phyloP scores from a whole-genome alignment of 495 filamentous ascomycete species.

The Annulohypoxylon maeteangense region DNA sequence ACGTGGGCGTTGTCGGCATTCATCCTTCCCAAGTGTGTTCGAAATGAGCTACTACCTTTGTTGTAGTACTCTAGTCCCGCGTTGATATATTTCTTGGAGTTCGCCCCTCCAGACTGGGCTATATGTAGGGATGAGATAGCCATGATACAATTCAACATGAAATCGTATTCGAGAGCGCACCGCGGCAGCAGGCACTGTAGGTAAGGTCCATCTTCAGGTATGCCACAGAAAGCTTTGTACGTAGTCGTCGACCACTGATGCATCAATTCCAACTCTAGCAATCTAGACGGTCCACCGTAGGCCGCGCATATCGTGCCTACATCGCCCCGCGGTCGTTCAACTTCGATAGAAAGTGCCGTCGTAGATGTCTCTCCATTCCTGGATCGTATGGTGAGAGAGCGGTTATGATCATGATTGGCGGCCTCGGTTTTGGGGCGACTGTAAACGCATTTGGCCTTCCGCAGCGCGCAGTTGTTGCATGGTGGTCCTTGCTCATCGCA shows the following conservation, averaged over 20 bases:
- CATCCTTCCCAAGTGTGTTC: conserved; percentile 42
- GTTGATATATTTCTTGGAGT: conserved; percentile 42
- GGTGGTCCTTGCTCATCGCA: conserved; percentile 52
- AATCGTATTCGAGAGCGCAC: conserved; percentile 42
- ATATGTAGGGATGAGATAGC: conserved; percentile 48
- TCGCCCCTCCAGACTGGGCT: conserved; percentile 25
- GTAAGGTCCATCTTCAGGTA: conserved; percentile 45
- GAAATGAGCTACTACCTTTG: conserved; percentile 47
- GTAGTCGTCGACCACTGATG: conserved; percentile 50
- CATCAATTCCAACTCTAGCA: conserved; percentile 53
- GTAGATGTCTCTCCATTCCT: neutral
- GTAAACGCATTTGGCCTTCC: conserved; percentile 47
- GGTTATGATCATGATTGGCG: neutral
- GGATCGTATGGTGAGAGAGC: conserved; percentile 18
- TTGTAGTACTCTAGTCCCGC: conserved; percentile 50
- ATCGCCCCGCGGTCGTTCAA: conserved; percentile 33
- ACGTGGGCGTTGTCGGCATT: conserved; percentile 41
- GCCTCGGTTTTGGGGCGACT: conserved; percentile 29
- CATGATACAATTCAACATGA: conserved; percentile 50
- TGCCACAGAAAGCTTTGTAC: conserved; percentile 47
- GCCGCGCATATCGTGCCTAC: conserved; percentile 34
- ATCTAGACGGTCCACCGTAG: conserved; percentile 35
- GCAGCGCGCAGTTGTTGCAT: conserved; percentile 50
- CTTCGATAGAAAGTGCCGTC: neutral
- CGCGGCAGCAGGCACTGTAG: conserved; percentile 46